phyloP scores from a whole-genome alignment of 208 protist genomes.

The Crithidia fasciculata region DNA sequence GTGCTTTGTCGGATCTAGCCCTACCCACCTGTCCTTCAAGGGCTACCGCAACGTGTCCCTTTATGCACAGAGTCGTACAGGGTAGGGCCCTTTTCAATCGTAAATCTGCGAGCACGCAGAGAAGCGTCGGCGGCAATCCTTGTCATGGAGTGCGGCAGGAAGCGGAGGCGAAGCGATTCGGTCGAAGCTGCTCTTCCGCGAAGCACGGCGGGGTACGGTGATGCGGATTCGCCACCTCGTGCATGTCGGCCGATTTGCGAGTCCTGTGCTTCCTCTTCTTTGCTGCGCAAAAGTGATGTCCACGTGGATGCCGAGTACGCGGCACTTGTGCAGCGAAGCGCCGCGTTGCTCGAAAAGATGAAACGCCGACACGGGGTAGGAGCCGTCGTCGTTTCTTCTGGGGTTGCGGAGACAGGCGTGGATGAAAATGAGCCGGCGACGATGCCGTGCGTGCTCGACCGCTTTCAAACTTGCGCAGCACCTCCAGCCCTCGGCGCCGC shows the following conservation, averaged over 20 bases:
- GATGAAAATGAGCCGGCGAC: conserved; percentile 20
- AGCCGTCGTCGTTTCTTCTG: neutral
- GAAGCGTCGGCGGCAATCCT: too few species aligned
- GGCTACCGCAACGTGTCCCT: too few species aligned
- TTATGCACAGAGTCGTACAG: too few species aligned
- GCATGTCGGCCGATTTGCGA: neutral
- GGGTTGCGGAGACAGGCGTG: neutral
- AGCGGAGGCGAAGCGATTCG: conserved; percentile 7
- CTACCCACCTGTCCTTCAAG: too few species aligned
- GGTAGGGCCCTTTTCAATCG: too few species aligned
- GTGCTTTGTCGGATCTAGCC: too few species aligned
- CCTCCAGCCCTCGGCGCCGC: too few species aligned
- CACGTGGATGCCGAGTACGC: conserved; percentile 26
- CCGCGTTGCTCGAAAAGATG: conserved; percentile 31
- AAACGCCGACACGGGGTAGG: neutral
- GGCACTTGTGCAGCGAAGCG: conserved; percentile 34
- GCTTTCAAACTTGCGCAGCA: neutral
- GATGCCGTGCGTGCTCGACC: conserved; percentile 15
- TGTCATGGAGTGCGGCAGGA: conserved; percentile 2
- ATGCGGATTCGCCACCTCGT: neutral
- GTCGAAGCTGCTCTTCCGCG: conserved; percentile 3
- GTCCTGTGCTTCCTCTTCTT: neutral
- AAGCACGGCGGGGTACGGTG: neutral
- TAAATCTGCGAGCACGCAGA: too few species aligned
- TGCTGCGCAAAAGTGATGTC: too few species aligned